Evolutionary conservation across 2,329 filamentous ascomycete species (phyloP).

Genomic region (Aspergillus persii): DNA sequence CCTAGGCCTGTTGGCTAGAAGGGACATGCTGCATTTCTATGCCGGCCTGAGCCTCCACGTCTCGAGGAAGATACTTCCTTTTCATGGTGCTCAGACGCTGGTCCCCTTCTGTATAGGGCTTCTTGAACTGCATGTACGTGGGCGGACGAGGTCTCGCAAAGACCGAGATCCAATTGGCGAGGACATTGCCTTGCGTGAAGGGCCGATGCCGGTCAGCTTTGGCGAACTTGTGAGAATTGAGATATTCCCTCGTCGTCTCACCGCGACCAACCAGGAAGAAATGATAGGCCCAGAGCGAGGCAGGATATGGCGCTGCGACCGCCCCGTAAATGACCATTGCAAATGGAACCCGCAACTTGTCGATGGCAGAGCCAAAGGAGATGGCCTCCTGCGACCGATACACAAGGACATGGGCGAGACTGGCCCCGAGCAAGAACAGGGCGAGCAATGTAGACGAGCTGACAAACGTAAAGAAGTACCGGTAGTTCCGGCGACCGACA

Average conservation of each 20-base stretch:
- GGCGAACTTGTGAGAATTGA: constrained; percentile 92
- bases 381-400: constrained; percentile 64
- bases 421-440: constrained; percentile 72
- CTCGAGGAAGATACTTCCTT: constrained; percentile 50
- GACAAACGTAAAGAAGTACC: constrained; percentile 94
- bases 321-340: constrained; percentile 84
- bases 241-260: constrained; percentile 93
- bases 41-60: constrained; percentile 52
- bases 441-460: constrained; percentile 73
- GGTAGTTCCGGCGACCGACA: constrained; percentile 93
- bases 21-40: constrained; percentile 72
- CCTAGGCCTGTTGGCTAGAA: constrained; percentile 21
- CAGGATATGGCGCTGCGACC: constrained; percentile 73
- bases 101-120: constrained; percentile 72
- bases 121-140: constrained; percentile 86
- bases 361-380: constrained; percentile 67
- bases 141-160: constrained; percentile 80
- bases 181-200: constrained; percentile 73
- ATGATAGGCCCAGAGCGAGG: constrained; percentile 82
- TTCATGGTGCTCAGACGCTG: constrained; percentile 70
- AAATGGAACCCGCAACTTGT: constrained; percentile 74
- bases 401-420: constrained; percentile 74
- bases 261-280: constrained; percentile 85
- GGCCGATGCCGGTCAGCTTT: constrained; percentile 89
- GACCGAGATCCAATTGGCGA: constrained; percentile 78